Evolutionary conservation across 2,329 filamentous ascomycete genomes (phyloP), one percentile per base, ranked within the genome.

Genomic region (Cercospora sp.): DNA sequence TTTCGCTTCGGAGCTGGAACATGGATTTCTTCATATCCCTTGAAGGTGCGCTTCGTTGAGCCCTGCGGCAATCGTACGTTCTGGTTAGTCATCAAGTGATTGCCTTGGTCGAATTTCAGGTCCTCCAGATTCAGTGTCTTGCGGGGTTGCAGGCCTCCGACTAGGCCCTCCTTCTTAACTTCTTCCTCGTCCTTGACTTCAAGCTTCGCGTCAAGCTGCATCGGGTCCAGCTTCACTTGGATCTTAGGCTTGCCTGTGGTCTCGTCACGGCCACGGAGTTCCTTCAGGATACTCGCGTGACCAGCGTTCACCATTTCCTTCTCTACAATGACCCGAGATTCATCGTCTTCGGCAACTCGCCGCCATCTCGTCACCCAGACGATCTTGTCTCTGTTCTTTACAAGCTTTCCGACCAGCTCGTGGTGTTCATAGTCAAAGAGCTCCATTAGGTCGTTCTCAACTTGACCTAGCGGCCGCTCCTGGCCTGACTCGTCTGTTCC

Each of bases 71-170:
- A 85, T 71, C 91, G 91, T 58, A 99, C 95, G 77, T 93, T 97
- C 6, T 93, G 91, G 75, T 99, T 99, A n/a, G 95, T 98, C 94
- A 98, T 99, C 53, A 99, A 86, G 83, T 99, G 95, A 76, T 98
- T 99, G 63, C 95, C 95, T 80, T 98, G 94, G 74, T 98, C 95
- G 78, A 99, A 99, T 45, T 97, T 87, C 36, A 99, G 87, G 75
- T 98, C 98, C 67, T 99, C 94, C 62, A 99, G 84, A 78, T 98
- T 98, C 78, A 99, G 93, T 55, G 93, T 83, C 77, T 92, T 92
- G 73, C 90, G 90, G 2, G 96, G 95, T 75, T 95, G 91, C 42
- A 99, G 84, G 13, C 93, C 93, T 64, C 94, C 92, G 33, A 93
- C 86, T 20, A 97, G 83, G 63, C 87, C 87, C 62, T 89, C 90